Base-by-base conservation (phyloP, 179 eudicot genomes). In the Actinidia arguta region DNA sequence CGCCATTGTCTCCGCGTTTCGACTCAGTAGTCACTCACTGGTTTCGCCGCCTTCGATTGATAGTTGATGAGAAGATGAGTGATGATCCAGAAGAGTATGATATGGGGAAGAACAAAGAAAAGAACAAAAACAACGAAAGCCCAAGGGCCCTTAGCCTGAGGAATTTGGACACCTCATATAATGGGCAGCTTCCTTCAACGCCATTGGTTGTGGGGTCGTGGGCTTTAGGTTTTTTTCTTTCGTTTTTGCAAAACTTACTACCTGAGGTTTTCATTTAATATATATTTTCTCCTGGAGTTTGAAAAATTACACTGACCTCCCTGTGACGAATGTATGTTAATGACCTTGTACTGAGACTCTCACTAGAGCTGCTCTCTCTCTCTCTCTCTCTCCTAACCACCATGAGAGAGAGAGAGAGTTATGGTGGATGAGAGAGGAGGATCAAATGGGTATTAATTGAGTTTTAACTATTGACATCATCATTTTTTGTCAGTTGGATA, bases 1-100 rank as follows among this genome's bases (percentile, higher is more conserved):
- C 54, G 82, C 82, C 76, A 80, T 80, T 46, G 75, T 55, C 63
- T 31, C 39, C 69, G 20, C 13, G 69, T 12, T 64, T 64, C 42
- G 69, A 64, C 69, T 27, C 67, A 1, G n/a, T n/a, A n/a, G 20
- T 27, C 44, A 5, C 25, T 55, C 61, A 24, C 46, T 56, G 54
- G 76, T 80, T 67, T 80, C 76, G 82, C 82, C 42, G 82, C 67
- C 55, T 50, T 54, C 4, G 82, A 36, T 54, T 2, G 42, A 31
- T 8, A 78, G 59, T n/a, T n/a, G n/a, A n/a, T n/a, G n/a, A n/a
- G n/a, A n/a, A n/a, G n/a, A 14, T 11, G 75, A 51, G 6, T 10
- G 75, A 42, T 51, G 61, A 48, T n/a, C 81, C 14, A 47, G 22
- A 27, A 3, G 2, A 31, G 48, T 13, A 31, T 6, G 20, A 5